Evolutionary conservation across 805 yeast species (phyloP), one percentile per base, ranked within the genome.

Genomic region (Starmerella floris): DNA sequence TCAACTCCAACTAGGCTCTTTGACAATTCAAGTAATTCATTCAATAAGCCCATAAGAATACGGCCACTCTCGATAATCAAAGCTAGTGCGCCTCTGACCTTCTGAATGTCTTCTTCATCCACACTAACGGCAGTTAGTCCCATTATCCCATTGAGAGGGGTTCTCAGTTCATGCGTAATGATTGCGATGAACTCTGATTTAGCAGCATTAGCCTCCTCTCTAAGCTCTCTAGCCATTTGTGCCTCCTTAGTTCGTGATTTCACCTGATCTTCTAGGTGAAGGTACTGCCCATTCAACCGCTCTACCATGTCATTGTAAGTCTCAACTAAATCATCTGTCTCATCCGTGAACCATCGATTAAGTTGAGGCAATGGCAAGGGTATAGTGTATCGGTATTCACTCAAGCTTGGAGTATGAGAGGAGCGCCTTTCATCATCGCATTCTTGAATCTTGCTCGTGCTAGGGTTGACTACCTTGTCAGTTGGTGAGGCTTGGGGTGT

Each of bases 61-160:
- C 87, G 95, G 25, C 97, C 97, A n/a, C 93, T 79, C 55, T 94
- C 73, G 58, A 83, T 83, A 44, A 88, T 88, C 44, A 87, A 68
- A 49, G 79, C 79, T 50, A 87, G 64, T 9, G 87, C 77, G 42
- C 77, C 78, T 51, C 79, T 77, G 16, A 85, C 76, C 51, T 77
- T 77, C 10, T 66, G 60, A 4, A 69, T 66, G 51, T 84, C 91
- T 16, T 66, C 67, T 57, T 91, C 97, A 21, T 82, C 88, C 79
- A 85, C 76, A 3, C 95, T 88, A 42, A 88, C 83, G 2, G 95
- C 79, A 0, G 97, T 82, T 93, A 91, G 83, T 45, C 98, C 98
- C 46, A 91, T 66, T 30, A 91, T 88, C 59, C 98, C 98, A 60
- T 91, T 91, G 50, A 91, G 65, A 2, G 98, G 98, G 0, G 98